phyloP scores from a whole-genome alignment of 2,329 filamentous ascomycete genomes.

The Fusarium cyanostomum region DNA sequence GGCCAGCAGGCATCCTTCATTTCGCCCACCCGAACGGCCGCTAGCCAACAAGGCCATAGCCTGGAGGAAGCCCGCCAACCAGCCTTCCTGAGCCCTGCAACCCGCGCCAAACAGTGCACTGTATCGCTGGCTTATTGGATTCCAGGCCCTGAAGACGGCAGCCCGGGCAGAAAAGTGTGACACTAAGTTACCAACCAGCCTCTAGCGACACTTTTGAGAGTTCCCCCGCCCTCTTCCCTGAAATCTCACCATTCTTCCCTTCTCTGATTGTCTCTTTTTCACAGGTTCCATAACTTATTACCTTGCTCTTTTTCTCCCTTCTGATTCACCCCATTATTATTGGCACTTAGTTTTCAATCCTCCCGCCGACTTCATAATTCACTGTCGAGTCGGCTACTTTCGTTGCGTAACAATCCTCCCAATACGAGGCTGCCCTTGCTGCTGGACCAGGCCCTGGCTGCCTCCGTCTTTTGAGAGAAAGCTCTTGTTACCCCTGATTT shows the following conservation, averaged over 20 bases:
- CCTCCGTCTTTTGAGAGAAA: constrained; percentile 19
- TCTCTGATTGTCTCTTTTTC: constrained; percentile 4
- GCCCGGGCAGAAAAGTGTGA: background rate
- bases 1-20: constrained; percentile 35
- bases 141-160: constrained; percentile 6
- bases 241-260: constrained; percentile 14
- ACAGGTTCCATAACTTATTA: background rate
- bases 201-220: too few species aligned
- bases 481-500: constrained; percentile 33
- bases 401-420: constrained; percentile 7
- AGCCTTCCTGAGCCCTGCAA: too few species aligned
- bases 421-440: constrained; percentile 34
- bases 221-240: background rate
- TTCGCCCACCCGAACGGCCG: constrained; percentile 30
- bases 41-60: constrained; percentile 5
- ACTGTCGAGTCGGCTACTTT: background rate
- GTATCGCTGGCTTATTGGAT: constrained; percentile 1
- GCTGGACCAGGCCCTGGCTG: constrained; percentile 38
- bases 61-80: constrained; percentile 9
- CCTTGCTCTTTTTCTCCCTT: too few species aligned
- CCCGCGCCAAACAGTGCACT: constrained; percentile 1
- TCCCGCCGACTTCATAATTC: background rate
- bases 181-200: background rate
- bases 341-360: constrained; percentile 7
- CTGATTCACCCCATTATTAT: constrained; percentile 13